Base-by-base conservation (phyloP, 2,329 filamentous ascomycete genomes). In the Fusarium musae region DNA sequence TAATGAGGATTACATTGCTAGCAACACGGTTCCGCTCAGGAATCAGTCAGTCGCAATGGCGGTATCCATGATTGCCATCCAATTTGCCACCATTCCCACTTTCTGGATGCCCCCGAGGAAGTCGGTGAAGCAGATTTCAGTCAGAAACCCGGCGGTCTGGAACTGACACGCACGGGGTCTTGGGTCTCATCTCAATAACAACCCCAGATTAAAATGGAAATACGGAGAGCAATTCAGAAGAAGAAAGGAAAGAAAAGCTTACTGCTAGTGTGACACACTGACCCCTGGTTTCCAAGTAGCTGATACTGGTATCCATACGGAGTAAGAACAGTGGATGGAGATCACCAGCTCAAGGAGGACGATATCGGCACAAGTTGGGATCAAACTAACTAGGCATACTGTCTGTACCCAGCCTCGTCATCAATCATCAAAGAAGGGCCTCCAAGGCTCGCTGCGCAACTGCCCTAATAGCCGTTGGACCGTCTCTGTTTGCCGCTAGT, bases 121-220 rank as follows among this genome's bases (percentile, higher is more conserved):
- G 75, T 78, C 75, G 75, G 75, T 77, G 75, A 75, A 71, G 66
- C 30, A 66, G 53, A 68, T 54, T 66, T 72, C 34, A 57, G 23
- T 57, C 64, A 69, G 28, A 50, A 56, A 72, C 72, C 72, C 72
- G 63, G 71, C 68, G 71, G 72, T 74, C 71, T 74, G 72, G 72
- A 69, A 72, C 71, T 42, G 60, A 66, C 53, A 63, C 42, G 69
- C 59, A 63, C 53, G 69, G 66, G 67, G 67, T 52, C 39, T 34
- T 62, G 56, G n/a, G 42, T 58, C 32, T 58, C 40, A 65, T 74
- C 42, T 67, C 21, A 66, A 37, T 50, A 23, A 36, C 36, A 71
- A 68, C 75, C 74, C 75, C 70, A 37, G 70, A 77, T 77, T 73
- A 62, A 70, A 63, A 63, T 74, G 56, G 46, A 66, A 66, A 61